phyloP scores from a whole-genome alignment of 73 alveolate genomes.

The Paramecium primaurelia region DNA sequence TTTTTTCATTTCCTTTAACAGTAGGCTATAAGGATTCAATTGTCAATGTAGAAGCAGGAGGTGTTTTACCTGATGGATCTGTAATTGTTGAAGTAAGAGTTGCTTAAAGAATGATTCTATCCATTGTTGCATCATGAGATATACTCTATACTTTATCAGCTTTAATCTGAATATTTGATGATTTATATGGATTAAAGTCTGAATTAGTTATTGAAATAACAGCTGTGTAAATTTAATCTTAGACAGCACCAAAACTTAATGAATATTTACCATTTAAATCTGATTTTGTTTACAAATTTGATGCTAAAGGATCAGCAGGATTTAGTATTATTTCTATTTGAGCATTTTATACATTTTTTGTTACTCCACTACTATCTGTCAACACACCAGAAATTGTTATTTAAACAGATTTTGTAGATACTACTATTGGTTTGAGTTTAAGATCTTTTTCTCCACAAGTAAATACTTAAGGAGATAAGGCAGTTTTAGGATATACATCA shows the following conservation, averaged over 20 bases:
- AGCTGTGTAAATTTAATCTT: not conserved
- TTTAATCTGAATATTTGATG: not conserved
- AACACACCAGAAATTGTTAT: not conserved
- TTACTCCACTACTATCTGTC: not conserved
- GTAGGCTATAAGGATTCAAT: not conserved
- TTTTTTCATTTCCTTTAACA: not conserved
- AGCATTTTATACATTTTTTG: not conserved
- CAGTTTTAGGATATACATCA: not conserved
- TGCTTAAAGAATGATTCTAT: slow-evolving; percentile 8
- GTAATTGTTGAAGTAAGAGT: not conserved
- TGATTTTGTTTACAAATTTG: not conserved
- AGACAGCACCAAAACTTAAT: slow-evolving; percentile 18
- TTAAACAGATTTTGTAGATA: not conserved
- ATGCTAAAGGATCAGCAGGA: slow-evolving; percentile 37
- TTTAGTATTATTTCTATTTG: not conserved
- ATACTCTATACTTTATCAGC: not conserved
- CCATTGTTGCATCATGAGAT: not conserved
- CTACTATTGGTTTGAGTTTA: not conserved
- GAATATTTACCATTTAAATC: slow-evolving; percentile 22
- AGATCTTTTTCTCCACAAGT: not conserved
- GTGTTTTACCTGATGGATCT: not conserved
- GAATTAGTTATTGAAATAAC: not conserved
- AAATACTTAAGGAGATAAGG: not conserved
- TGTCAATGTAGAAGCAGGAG: not conserved
- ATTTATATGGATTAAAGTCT: not conserved